A percentile compares a stretch with the other conserved stretches of the same genome.
These are phyloP conservation scores for Vitis rotundifolia DNA, from an alignment of 164 flowering plant genomes.

Conservation along the genomic window DNA sequence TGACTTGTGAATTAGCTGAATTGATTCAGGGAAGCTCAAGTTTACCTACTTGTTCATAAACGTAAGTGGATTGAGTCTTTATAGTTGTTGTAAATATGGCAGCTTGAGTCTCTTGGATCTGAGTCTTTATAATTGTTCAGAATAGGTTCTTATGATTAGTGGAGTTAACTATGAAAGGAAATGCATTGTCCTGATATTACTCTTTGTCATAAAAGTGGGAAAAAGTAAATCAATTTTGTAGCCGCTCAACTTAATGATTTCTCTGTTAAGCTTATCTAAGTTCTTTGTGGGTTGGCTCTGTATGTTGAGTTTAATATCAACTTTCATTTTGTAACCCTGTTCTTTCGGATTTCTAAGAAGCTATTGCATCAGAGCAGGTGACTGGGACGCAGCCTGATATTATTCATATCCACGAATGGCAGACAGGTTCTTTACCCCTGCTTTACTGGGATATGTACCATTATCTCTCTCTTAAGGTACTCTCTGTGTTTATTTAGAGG, in stretches of 20 bases:
- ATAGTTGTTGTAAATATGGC: too few species aligned
- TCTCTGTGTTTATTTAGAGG: not conserved
- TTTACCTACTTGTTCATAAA: too few species aligned
- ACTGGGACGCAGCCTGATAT: constrained; percentile 63
- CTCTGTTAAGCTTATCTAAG: not conserved
- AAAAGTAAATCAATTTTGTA: not conserved
- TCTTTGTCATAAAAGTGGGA: not conserved
- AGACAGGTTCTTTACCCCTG: constrained; percentile 56
- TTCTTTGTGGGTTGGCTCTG: not conserved
- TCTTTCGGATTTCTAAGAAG: constrained; percentile 1
- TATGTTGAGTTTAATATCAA: not conserved
- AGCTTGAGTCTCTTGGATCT: too few species aligned
- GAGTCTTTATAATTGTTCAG: too few species aligned
- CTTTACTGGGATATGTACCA: constrained; percentile 82
- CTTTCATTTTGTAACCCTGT: not conserved
- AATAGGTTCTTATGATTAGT: too few species aligned
- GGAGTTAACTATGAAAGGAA: not conserved
- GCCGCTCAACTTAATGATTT: not conserved
- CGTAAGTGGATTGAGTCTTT: too few species aligned
- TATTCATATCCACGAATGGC: constrained; percentile 79
- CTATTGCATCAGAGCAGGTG: constrained; percentile 35
- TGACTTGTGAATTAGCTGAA: too few species aligned
- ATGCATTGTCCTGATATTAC: not conserved
- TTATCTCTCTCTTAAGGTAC: constrained; percentile 54
- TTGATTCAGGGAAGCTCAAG: too few species aligned